A percentile compares a stretch with the other conserved stretches of the same genome.
Conservation (phyloP, 176 grass and related monocot genomes). For the Raddia guianensis region DNA sequence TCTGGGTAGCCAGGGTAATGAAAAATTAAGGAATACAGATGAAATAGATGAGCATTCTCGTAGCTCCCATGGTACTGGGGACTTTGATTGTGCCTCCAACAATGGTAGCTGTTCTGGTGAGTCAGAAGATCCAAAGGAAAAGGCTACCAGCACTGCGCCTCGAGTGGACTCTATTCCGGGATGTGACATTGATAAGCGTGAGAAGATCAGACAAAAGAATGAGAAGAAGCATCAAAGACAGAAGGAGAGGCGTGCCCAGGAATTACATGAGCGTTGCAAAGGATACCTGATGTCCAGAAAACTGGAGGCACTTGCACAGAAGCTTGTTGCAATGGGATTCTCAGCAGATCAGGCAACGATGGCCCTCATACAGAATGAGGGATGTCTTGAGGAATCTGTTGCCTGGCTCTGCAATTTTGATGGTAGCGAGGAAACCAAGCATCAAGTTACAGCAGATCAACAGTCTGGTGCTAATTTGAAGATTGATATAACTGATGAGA, state of each 20-base stretch:
- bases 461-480: conserved; percentile 74
- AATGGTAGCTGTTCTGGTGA: conserved; percentile 86
- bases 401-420: conserved; percentile 91
- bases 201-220: conserved; percentile 98
- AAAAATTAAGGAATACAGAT: conserved; percentile 75
- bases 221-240: conserved; percentile 98
- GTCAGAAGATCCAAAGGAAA: conserved; percentile 84
- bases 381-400: conserved; percentile 82
- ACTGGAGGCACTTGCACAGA: conserved; percentile 74
- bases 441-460: conserved; percentile 61
- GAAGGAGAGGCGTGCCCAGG: conserved; percentile 89
- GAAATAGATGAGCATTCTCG: conserved; percentile 92
- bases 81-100: conserved; percentile 86
- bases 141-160: conserved; percentile 47
- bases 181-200: conserved; percentile 88
- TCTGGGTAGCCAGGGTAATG: conserved; percentile 51
- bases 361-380: conserved; percentile 98
- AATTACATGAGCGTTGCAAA: conserved; percentile 89
- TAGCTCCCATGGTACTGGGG: conserved; percentile 79
- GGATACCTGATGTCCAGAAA: conserved; percentile 97
- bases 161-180: conserved; percentile 69
- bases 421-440: conserved; percentile 76
- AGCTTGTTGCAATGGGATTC: conserved; percentile 95
- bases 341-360: conserved; percentile 91
- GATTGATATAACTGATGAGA: conserved; percentile 88